Evolutionary conservation across 2,329 filamentous ascomycete species (phyloP).

Genomic region (Lachnellula arida): DNA sequence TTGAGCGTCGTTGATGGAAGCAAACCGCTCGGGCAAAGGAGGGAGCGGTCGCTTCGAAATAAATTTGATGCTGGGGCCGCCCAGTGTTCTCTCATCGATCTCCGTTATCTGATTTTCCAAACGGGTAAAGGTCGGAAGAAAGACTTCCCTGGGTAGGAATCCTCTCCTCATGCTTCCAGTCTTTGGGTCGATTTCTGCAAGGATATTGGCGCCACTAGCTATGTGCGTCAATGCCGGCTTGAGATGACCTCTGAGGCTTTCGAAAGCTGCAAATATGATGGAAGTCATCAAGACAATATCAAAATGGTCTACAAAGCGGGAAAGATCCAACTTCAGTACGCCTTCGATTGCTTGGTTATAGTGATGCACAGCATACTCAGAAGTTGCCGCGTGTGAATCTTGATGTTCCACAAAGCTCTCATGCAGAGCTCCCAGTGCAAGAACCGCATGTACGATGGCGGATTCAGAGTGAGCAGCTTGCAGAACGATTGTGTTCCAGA

Average conservation of each 20-base stretch:
- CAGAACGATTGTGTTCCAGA: conserved; percentile 57
- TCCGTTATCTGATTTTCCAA: not conserved
- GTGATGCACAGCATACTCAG: not conserved
- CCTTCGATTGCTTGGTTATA: not conserved
- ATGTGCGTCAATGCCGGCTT: not conserved
- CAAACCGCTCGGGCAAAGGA: not conserved
- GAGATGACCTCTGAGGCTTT: not conserved
- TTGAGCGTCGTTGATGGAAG: not conserved
- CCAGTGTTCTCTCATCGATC: not conserved
- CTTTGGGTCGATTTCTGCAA: not conserved
- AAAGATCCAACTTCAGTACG: not conserved
- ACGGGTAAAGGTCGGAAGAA: not conserved
- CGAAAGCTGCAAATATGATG: not conserved
- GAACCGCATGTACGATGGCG: conserved; percentile 16
- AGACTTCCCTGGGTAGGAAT: not conserved
- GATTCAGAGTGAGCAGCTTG: conserved; percentile 50
- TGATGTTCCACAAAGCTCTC: conserved; percentile 7
- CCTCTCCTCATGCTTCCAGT: not conserved
- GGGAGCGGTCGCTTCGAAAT: not conserved
- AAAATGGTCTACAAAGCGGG: not conserved
- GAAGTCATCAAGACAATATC: not conserved
- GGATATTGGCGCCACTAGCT: not conserved
- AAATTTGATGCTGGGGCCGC: not conserved
- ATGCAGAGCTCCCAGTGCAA: conserved; percentile 19
- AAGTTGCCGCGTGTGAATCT: not conserved